phyloP scores from a whole-genome alignment of 441 rosid genomes.

The Sinapis alba region DNA sequence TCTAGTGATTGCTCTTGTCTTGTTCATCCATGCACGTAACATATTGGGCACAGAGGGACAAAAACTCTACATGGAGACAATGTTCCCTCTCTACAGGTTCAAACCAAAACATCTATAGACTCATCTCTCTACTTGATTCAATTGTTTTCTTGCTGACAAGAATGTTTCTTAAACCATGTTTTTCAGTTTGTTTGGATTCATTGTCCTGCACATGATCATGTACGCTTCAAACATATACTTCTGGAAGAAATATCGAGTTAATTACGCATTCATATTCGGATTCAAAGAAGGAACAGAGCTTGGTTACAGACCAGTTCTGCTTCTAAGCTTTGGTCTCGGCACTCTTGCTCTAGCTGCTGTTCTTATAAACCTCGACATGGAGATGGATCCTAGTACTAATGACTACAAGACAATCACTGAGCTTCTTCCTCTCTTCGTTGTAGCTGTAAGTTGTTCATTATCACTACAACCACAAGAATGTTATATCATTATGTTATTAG shows the following conservation, averaged over 20 bases:
- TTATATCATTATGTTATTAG: not conserved
- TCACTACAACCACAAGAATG: not conserved
- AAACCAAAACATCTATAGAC: not conserved
- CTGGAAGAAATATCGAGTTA: conserved; percentile 73
- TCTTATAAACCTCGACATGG: conserved; percentile 75
- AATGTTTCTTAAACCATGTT: not conserved
- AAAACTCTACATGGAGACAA: conserved; percentile 59
- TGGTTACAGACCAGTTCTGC: conserved; percentile 66
- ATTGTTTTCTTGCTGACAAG: not conserved
- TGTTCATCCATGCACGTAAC: conserved; percentile 48
- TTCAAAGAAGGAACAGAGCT: conserved; percentile 74
- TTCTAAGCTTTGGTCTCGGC: conserved; percentile 64
- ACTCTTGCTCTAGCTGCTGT: conserved; percentile 54
- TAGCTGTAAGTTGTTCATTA: conserved; percentile 47
- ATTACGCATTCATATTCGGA: conserved; percentile 80
- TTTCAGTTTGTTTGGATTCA: conserved; percentile 69
- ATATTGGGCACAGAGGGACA: conserved; percentile 38
- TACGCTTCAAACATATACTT: conserved; percentile 67
- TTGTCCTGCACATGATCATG: conserved; percentile 69
- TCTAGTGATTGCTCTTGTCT: conserved; percentile 53
- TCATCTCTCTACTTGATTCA: not conserved
- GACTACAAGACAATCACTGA: conserved; percentile 54
- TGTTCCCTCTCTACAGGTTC: conserved; percentile 81
- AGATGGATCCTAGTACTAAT: conserved; percentile 62
- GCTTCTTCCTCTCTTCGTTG: conserved; percentile 55